These are phyloP conservation scores for Huntiella bhutanensis DNA, from an alignment of 2,329 filamentous ascomycete genomes.

Conservation along the genomic window DNA sequence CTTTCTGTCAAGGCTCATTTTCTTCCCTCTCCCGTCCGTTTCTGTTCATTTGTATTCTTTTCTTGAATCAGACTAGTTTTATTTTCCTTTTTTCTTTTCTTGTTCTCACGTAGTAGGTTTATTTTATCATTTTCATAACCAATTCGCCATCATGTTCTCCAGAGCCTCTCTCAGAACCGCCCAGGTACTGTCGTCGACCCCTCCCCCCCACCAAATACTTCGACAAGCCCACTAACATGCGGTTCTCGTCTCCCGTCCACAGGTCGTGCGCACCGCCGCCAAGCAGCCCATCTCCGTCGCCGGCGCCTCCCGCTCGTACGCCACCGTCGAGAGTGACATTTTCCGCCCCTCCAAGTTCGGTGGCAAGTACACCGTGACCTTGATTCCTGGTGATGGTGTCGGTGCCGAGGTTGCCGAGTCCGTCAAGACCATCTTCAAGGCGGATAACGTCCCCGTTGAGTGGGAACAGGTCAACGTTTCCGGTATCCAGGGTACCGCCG, in stretches of 20 bases:
- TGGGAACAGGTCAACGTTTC: slow-evolving; percentile 98
- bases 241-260: slow-evolving; percentile 9
- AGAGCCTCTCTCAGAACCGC: slow-evolving; percentile 36
- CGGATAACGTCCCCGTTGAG: slow-evolving; percentile 94
- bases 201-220: too few relatives aligned
- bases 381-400: slow-evolving; percentile 98
- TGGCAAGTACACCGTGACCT: slow-evolving; percentile 96
- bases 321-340: slow-evolving; percentile 81
- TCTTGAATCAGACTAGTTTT: neutral
- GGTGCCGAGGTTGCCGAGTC: slow-evolving; percentile 95
- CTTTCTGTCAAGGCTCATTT: slow-evolving; percentile 1
- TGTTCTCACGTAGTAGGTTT: slow-evolving; percentile 4
- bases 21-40: slow-evolving; percentile 2
- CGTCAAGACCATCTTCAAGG: slow-evolving; percentile 98
- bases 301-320: slow-evolving; percentile 37
- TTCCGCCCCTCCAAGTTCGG: slow-evolving; percentile 99
- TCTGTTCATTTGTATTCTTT: neutral
- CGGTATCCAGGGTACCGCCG: slow-evolving; percentile 58
- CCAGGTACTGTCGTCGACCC: slow-evolving; percentile 26
- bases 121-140: slow-evolving; percentile 10
- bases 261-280: slow-evolving; percentile 35
- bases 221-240: slow-evolving; percentile 15
- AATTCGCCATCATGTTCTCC: slow-evolving; percentile 32
- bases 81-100: slow-evolving; percentile 3
- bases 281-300: slow-evolving; percentile 18